These are phyloP conservation scores for Erodium trifolium DNA, from an alignment of 441 rosid species.

Conservation along the genomic window DNA sequence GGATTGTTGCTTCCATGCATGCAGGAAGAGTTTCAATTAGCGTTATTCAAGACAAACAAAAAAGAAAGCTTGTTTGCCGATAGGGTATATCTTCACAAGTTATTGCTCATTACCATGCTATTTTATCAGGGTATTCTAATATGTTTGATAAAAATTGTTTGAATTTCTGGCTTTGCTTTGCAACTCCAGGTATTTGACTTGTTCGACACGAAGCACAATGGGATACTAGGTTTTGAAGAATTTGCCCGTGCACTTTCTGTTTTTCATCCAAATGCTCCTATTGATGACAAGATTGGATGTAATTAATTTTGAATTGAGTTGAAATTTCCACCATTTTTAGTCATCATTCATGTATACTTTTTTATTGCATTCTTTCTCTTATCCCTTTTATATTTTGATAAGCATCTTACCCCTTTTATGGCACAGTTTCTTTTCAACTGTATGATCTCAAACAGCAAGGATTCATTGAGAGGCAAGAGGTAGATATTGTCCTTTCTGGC, in stretches of 20 bases:
- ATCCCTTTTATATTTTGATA: slow-evolving; percentile 3
- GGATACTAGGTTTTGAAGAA: slow-evolving; percentile 92
- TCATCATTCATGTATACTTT: not conserved
- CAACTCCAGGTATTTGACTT: slow-evolving; percentile 76
- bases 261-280: slow-evolving; percentile 88
- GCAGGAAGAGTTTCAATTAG: slow-evolving; percentile 95
- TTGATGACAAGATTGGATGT: slow-evolving; percentile 77
- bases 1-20: slow-evolving; percentile 13
- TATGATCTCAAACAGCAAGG: slow-evolving; percentile 97
- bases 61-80: slow-evolving; percentile 98
- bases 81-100: slow-evolving; percentile 38
- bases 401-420: not conserved
- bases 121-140: not conserved
- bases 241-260: slow-evolving; percentile 93
- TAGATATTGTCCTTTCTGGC: slow-evolving; percentile 16
- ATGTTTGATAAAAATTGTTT: not conserved
- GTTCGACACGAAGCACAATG: slow-evolving; percentile 92
- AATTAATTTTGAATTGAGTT: slow-evolving; percentile 17
- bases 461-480: slow-evolving; percentile 88
- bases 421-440: slow-evolving; percentile 79
- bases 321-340: not conserved
- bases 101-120: slow-evolving; percentile 5
- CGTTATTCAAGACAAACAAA: slow-evolving; percentile 86
- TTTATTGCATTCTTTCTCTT: slow-evolving; percentile 9
- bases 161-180: slow-evolving; percentile 12